A percentile compares a stretch with the other conserved stretches of the same genome.
Conservation (phyloP, 2,329 filamentous ascomycete species). For the Pseudopyricularia cyperi region DNA sequence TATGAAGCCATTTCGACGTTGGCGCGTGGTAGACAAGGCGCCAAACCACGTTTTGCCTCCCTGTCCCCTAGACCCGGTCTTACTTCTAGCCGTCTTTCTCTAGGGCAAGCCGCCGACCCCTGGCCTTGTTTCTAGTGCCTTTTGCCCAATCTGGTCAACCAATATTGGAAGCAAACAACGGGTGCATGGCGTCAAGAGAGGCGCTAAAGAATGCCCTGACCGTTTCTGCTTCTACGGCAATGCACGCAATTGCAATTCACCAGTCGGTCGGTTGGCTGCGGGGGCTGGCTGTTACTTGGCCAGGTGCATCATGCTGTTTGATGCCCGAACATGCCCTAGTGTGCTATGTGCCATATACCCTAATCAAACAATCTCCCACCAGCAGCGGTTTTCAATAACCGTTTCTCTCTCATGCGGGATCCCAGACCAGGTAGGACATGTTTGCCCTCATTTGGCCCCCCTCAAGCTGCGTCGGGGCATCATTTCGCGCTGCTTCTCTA, state of each 20-base stretch:
- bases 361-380: background rate
- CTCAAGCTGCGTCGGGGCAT: background rate
- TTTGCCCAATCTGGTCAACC: background rate
- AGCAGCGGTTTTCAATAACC: background rate
- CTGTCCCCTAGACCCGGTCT: background rate
- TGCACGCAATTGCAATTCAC: background rate
- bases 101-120: background rate
- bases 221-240: background rate
- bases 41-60: background rate
- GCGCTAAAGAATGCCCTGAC: background rate
- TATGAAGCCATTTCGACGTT: background rate
- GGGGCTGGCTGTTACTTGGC: background rate
- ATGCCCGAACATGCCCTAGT: background rate
- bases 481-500: background rate
- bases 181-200: background rate
- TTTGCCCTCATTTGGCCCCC: background rate
- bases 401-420: background rate
- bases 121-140: background rate
- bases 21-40: background rate
- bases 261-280: background rate
- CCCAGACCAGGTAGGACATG: background rate
- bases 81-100: background rate
- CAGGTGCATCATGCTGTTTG: background rate
- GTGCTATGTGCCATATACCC: background rate
- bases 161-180: background rate